These are phyloP conservation scores for Mycena maculata DNA, from an alignment of 768 basidiomycete genomes.

Conservation along the genomic window DNA sequence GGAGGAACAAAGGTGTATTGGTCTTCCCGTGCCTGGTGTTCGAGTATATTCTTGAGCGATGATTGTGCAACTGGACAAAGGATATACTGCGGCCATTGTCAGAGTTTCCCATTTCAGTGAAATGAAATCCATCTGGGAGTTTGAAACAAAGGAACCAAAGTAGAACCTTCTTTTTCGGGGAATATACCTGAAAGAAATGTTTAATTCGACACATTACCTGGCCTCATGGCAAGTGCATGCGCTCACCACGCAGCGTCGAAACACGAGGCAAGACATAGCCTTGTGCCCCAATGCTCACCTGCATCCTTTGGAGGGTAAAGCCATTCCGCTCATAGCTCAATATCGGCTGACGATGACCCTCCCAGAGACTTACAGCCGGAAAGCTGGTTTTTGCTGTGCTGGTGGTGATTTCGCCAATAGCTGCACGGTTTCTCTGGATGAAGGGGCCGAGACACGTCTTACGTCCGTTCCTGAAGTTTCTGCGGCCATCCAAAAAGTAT, in stretches of 20 bases:
- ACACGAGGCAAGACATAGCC: conserved; percentile 4
- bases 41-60: neutral
- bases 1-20: neutral
- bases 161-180: neutral
- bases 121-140: neutral
- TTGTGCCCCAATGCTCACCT: conserved; percentile 18
- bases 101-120: neutral
- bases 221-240: conserved; percentile 24
- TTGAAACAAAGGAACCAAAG: neutral
- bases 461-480: neutral
- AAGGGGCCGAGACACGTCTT: neutral
- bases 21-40: neutral
- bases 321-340: neutral
- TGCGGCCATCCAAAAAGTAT: conserved; percentile 7
- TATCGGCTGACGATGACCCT: neutral
- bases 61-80: neutral
- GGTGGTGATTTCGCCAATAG: conserved; percentile 18
- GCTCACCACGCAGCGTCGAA: conserved; percentile 4
- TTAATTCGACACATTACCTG: neutral
- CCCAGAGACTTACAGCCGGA: neutral
- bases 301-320: conserved; percentile 15
- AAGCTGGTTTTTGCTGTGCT: neutral
- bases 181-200: neutral
- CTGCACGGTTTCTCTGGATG: conserved; percentile 18
- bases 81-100: neutral